Evolutionary conservation across 139 green algal genomes (phyloP).

Genomic region (Penium margaritaceum): DNA sequence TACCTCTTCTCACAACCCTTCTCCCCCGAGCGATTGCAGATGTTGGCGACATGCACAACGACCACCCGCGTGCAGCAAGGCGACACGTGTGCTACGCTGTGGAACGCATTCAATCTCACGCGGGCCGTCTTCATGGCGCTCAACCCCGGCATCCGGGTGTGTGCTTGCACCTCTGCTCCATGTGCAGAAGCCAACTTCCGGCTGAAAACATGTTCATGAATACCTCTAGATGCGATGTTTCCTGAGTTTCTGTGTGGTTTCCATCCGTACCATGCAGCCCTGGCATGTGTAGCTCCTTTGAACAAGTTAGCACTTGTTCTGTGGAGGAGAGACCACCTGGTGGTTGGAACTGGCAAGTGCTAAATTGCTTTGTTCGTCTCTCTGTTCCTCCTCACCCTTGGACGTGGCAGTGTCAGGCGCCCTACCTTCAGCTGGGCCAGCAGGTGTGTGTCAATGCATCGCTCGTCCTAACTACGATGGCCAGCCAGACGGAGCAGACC

Average conservation of each 20-base stretch:
- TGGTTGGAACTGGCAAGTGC: too few species aligned
- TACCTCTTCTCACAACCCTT: too few species aligned
- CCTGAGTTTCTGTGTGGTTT: too few species aligned
- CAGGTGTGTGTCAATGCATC: slow-evolving; percentile 4
- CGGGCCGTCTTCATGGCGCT: not conserved
- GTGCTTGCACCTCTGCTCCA: too few species aligned
- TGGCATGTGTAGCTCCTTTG: too few species aligned
- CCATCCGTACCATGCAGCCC: too few species aligned
- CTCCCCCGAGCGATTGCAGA: not conserved
- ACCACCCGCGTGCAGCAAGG: slow-evolving; percentile 20
- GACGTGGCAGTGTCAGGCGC: slow-evolving; percentile 4
- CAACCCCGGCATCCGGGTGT: slow-evolving; percentile 21
- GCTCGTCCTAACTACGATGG: not conserved
- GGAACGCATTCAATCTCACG: slow-evolving; percentile 19
- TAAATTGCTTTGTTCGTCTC: not conserved
- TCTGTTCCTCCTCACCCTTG: not conserved
- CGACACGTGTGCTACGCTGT: slow-evolving; percentile 30
- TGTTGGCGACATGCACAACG: not conserved
- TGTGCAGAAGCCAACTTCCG: too few species aligned
- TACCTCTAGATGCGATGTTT: too few species aligned
- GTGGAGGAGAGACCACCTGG: too few species aligned
- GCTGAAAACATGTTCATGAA: too few species aligned
- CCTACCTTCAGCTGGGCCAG: slow-evolving; percentile 28
- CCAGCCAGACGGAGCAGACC: not conserved
- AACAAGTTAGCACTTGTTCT: too few species aligned